Base-by-base conservation (phyloP, 2,329 filamentous ascomycete genomes). In the Aspergillus ustus region DNA sequence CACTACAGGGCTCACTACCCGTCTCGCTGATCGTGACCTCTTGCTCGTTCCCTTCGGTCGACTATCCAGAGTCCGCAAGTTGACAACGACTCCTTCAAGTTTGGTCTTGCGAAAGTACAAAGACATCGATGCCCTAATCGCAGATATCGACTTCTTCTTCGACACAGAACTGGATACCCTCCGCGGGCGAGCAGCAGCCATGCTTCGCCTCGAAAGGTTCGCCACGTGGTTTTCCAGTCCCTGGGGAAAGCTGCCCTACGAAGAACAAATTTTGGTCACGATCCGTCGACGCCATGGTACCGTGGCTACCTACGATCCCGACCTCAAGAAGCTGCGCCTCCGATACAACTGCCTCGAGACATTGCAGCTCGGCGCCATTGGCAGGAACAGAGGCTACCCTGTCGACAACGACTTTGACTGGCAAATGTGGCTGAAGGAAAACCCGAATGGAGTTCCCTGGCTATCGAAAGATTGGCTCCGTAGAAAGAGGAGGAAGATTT, bases 131-230 rank as follows among this genome's bases (percentile, higher is more conserved):
- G 13, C 46, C 46, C 22, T 29, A 1, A 49, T 49, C 46, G 11
- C 46, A 1, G 22, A 37, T 20, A 22, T 20, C 17, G 50, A 37
- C n/a, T 52, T 37, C n/a, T 20, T 20, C 50, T 37, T 37, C 29
- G 50, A 52, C 31, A 37, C 50, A 1, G 50, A 52, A n/a, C 50
- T 52, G 7, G 50, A 52, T 15, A 52, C 2, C 11, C 50, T 52
- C 28, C 28, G 11, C 17, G 50, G 50, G 19, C 17, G 20, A 40
- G 17, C 50, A 1, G 50, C 50, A 19, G 31, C 28, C 7, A 52
- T 52, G 50, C 50, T 52, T 19, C 50, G 50, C 19, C 29, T 52
- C 7, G 29, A 52, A 34, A 29, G 50, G 29, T 52, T 52, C 17
- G 50, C 29, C 29, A 37, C 17, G 29, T 52, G 50, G 50, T 20